Evolutionary conservation across 805 yeast genomes (phyloP), one percentile per base, ranked within the genome.

Genomic region (Metschnikowia koreensis): DNA sequence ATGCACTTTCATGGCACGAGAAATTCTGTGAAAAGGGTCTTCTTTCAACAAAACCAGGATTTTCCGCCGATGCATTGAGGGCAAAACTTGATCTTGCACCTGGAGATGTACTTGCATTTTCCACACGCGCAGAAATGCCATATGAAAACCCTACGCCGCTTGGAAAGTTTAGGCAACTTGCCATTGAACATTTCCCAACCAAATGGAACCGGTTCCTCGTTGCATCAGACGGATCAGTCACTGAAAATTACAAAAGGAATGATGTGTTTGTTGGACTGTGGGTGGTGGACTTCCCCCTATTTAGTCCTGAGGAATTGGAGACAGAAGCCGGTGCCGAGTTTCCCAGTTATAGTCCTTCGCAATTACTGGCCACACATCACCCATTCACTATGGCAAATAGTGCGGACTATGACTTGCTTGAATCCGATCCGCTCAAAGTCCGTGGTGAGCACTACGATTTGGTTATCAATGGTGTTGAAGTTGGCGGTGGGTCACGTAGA

Each of bases 401-500:
- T 0, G 83, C 80, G 12, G 97, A 90, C 63, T 86, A 86, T 59
- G 80, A 80, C 1, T 65, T 71, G 7, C 70, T 91, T 6, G 76
- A 63, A 7, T 58, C 73, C 0, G 74, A 76, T 16, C 96, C 96
- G 6, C 67, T 89, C 27, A 65, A 71, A 38, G 90, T 86, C 2
- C 76, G 81, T 38, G 99, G 98, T 10, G 96, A 89, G 61, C 99
- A 94, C 67, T 94, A 91, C 66, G 99, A 94, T 65, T 70, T 94
- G 13, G 99, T 94, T 0, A 73, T 94, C 38, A 93, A 93, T 62
- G 99, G 99, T 1, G 89, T 88, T 7, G 99, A 94, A 65, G 79
- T 92, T 1, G 99, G 99, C 28, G 99, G 99, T 16, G 99, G 99
- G 0, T 89, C 97, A 6, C 79, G 96, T 56, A 89, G 99, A 81